Conservation (phyloP, 805 yeast species). For the Candida patagonica region DNA sequence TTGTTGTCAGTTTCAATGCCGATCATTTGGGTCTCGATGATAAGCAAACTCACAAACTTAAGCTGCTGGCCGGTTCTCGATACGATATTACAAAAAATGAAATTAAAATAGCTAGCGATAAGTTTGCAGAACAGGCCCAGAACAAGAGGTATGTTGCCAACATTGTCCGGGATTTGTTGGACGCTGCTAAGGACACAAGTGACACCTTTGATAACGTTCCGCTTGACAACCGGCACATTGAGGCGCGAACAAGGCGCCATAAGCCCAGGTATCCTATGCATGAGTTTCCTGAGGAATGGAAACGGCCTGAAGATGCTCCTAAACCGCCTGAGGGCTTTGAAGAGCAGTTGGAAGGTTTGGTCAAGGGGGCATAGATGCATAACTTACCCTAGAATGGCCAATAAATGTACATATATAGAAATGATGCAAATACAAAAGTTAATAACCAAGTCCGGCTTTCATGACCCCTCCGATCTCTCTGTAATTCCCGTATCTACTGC, state of each 20-base stretch:
- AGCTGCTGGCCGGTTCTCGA: conserved; percentile 68
- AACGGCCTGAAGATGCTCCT: conserved; percentile 64
- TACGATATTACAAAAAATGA: conserved; percentile 52
- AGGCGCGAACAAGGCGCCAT: conserved; percentile 37
- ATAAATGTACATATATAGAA: not conserved
- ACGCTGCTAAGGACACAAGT: conserved; percentile 51
- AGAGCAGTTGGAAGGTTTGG: not conserved
- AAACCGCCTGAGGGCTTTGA: conserved; percentile 27
- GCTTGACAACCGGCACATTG: conserved; percentile 63
- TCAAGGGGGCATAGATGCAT: not conserved
- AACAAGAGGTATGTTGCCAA: conserved; percentile 69
- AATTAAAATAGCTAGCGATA: conserved; percentile 56
- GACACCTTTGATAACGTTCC: conserved; percentile 73
- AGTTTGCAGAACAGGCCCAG: conserved; percentile 71
- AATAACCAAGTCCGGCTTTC: not conserved
- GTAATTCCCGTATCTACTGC: conserved; percentile 3
- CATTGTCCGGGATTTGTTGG: conserved; percentile 49
- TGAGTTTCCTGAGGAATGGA: conserved; percentile 75
- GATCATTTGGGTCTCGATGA: conserved; percentile 34
- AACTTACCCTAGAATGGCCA: too few species aligned
- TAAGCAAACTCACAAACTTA: conserved; percentile 60
- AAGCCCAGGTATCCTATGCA: conserved; percentile 31
- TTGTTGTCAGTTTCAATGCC: conserved; percentile 48
- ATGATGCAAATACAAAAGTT: not conserved
- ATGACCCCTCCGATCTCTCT: not conserved